Percentiles rank a stretch among this genome's conserved stretches.
Evolutionary conservation across 2,329 filamentous ascomycete genomes (phyloP).

Genomic region (Colletotrichum neosansevieriae): DNA sequence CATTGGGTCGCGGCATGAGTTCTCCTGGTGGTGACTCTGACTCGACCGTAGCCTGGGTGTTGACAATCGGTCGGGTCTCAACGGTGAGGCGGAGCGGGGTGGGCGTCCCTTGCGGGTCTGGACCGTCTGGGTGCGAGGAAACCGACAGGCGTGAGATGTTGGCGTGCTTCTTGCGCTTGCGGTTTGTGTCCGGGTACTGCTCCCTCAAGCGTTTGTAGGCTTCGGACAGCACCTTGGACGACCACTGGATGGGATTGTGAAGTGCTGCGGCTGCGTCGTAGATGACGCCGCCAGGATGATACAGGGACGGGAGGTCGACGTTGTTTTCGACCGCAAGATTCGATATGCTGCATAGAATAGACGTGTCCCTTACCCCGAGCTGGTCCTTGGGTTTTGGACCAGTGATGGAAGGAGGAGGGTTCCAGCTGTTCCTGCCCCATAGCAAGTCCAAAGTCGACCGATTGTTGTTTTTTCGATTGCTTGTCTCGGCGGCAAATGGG

Average conservation of each 20-base stretch:
- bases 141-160: background rate
- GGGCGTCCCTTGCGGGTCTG: constrained; percentile 1
- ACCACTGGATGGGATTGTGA: no score
- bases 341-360: constrained; percentile 3
- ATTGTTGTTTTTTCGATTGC: no score
- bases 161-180: constrained; percentile 7
- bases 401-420: constrained; percentile 3
- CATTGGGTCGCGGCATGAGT: background rate
- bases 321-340: constrained; percentile 7
- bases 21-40: background rate
- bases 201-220: constrained; percentile 2
- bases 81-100: background rate
- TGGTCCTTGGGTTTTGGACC: constrained; percentile 1
- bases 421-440: no score
- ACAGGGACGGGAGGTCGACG: constrained; percentile 8
- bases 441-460: no score
- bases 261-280: no score
- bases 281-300: constrained; percentile 5
- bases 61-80: background rate
- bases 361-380: constrained; percentile 9
- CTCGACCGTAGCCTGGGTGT: background rate
- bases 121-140: background rate
- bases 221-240: background rate
- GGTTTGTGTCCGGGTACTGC: background rate
- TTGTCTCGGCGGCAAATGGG: no score